Base-by-base conservation (phyloP, 2,329 filamentous ascomycete species). In the Xylariaceae sp. region DNA sequence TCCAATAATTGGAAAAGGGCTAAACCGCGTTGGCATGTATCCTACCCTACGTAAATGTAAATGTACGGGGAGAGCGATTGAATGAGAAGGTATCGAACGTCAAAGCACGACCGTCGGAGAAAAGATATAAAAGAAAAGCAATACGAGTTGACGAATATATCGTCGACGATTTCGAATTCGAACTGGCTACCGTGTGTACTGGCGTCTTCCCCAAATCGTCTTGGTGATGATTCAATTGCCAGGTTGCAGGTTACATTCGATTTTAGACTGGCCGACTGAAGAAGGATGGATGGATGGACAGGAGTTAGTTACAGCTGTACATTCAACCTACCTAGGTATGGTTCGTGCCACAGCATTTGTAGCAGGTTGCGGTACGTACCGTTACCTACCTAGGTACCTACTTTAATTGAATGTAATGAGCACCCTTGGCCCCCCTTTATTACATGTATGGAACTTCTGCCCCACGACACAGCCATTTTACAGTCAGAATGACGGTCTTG, bases 201-300 rank as follows among this genome's bases (percentile, higher is more conserved):
- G 23, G 23, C 9, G 23, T 26, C 4, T 26, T 26, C 23, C 23
- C 23, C n/a, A n/a, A 26, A 26, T 26, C 4, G 23, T 26, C 23
- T 14, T 16, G 23, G 9, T 26, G 40, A 40, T 20, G 23, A 41
- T 21, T 20, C 41, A 44, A 50, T 50, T 50, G 48, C 20, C 48
- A 44, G 41, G 40, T 50, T 50, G 48, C 48, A 44, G 41, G 40
- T 50, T 50, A 40, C 48, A 19, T 20, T 41, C 41, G 32, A 37
- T n/a, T 20, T 19, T 46, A 7, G 44, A 4, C 23, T 37, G 5
- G 9, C 14, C 32, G 12, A 3, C 32, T 7, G 32, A 4, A 4
- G 32, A 37, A 37, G 32, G 32, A 37, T 37, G 7, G 32, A 37
- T 44, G 18, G n/a, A n/a, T 29, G 32, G 32, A 37, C 32, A 37